Evolutionary conservation across 108 stramenopile genomes (phyloP).

Genomic region (Epithemia pelagica): DNA sequence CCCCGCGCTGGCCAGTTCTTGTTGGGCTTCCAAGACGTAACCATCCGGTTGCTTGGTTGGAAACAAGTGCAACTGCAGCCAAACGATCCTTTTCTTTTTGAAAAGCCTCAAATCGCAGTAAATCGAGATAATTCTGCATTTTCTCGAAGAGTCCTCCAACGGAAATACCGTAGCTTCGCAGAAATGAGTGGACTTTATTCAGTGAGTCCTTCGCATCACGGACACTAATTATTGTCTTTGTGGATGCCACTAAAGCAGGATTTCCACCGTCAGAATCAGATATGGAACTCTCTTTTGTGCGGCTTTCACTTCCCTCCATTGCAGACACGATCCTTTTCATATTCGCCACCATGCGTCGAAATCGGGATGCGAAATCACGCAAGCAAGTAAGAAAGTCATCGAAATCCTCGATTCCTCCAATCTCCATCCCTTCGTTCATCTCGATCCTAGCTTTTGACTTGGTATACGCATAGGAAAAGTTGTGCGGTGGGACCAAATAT

Average conservation of each 20-base stretch:
- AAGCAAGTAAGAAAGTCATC: conserved; percentile 1
- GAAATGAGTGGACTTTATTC: not conserved
- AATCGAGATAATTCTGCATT: conserved; percentile 12
- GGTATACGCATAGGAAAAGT: not conserved
- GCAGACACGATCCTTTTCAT: not conserved
- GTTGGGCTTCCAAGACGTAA: conserved; percentile 49
- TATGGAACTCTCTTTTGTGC: too few relatives aligned
- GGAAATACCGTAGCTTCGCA: not conserved
- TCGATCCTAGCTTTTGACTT: conserved; percentile 9
- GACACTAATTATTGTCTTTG: not conserved
- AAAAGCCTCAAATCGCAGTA: conserved; percentile 33
- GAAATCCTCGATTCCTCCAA: conserved; percentile 20
- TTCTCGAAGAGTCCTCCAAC: not conserved
- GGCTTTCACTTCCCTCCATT: not conserved
- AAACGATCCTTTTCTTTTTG: conserved; percentile 55
- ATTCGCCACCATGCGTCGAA: not conserved
- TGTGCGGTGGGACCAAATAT: not conserved
- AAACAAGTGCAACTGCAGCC: conserved; percentile 48
- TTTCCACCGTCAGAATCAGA: not conserved
- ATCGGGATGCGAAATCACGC: not conserved
- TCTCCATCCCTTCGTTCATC: conserved; percentile 27
- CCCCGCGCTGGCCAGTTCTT: conserved; percentile 34
- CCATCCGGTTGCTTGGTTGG: conserved; percentile 53
- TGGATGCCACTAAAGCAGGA: not conserved
- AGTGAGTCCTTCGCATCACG: not conserved